phyloP scores from a whole-genome alignment of 1,284 basidiomycete genomes.

The Microbotryum intermedium region DNA sequence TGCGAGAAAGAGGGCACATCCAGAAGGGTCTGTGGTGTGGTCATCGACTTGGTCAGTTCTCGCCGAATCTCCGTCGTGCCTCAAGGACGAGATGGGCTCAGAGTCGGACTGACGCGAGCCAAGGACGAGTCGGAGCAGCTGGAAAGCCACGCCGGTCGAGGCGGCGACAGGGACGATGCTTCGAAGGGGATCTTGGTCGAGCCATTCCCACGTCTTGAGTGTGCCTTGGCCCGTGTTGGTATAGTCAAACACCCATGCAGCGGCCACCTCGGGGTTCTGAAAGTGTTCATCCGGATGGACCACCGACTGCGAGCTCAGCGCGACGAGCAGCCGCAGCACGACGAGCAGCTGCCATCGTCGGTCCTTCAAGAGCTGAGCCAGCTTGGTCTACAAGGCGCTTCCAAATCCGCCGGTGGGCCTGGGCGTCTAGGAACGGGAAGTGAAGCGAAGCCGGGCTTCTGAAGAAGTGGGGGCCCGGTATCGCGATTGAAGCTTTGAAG shows the following conservation, averaged over 20 bases:
- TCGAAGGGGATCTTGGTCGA: constrained; percentile 20
- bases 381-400: neutral
- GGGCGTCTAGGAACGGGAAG: neutral
- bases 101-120: constrained; percentile 1
- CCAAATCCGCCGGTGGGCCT: neutral
- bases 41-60: neutral
- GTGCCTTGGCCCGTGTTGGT: neutral
- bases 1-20: constrained; percentile 17
- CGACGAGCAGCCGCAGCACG: constrained; percentile 30
- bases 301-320: constrained; percentile 32
- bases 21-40: constrained; percentile 12
- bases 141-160: constrained; percentile 21
- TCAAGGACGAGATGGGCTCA: neutral
- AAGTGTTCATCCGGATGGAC: constrained; percentile 42
- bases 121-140: constrained; percentile 1
- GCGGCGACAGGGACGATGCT: constrained; percentile 30
- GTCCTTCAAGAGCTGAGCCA: neutral
- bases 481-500: no score
- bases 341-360: constrained; percentile 22
- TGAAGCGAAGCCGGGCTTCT: neutral
- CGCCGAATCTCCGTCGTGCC: neutral
- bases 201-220: constrained; percentile 33
- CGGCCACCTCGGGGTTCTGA: constrained; percentile 37
- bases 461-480: neutral
- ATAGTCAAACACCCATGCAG: constrained; percentile 23